phyloP scores from a whole-genome alignment of 257 asterid species.

The Rehmannia glutinosa region DNA sequence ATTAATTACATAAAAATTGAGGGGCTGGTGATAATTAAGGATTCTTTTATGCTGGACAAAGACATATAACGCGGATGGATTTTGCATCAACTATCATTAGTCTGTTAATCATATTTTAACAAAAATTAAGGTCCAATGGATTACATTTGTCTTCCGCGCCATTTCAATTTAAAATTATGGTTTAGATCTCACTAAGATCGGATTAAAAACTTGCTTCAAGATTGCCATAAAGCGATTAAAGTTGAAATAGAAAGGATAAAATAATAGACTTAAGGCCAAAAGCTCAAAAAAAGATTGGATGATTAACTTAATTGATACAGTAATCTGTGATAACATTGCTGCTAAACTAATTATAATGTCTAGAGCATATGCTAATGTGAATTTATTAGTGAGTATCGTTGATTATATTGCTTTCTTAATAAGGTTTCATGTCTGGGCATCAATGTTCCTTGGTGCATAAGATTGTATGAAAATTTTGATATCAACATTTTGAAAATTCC shows the following conservation, averaged over 20 bases:
- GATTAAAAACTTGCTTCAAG: conserved; percentile 16
- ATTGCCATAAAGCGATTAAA: background rate
- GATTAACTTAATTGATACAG: background rate
- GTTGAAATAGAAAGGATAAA: background rate
- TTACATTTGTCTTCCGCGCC: background rate
- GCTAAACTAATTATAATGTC: background rate
- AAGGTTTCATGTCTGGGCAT: background rate
- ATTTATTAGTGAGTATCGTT: background rate
- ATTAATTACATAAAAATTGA: background rate
- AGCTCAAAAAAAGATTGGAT: background rate
- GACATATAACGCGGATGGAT: background rate
- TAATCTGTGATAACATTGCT: background rate
- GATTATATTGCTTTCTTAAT: background rate
- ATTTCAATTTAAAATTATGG: background rate
- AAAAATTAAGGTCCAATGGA: conserved; percentile 12
- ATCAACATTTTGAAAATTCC: no score
- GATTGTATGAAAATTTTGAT: background rate
- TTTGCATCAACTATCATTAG: background rate
- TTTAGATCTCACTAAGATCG: conserved; percentile 19
- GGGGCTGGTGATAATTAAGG: background rate
- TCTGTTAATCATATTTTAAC: background rate
- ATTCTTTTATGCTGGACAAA: background rate
- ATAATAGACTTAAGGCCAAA: background rate
- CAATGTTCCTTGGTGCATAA: conserved; percentile 1
- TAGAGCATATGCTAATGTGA: background rate